Evolutionary conservation across 2,329 filamentous ascomycete species (phyloP).

Genomic region (Ilyonectria robusta): DNA sequence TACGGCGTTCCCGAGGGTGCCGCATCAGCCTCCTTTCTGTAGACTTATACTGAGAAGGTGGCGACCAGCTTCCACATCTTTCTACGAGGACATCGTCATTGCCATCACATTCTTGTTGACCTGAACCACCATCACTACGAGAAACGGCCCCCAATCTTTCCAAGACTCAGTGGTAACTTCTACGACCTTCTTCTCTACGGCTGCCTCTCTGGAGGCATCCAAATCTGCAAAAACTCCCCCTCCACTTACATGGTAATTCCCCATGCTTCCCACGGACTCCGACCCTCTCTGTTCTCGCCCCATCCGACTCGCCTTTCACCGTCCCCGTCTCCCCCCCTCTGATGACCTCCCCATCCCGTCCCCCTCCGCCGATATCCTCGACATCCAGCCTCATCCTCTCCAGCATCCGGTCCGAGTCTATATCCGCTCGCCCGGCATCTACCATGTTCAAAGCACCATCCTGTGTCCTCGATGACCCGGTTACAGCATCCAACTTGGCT

Average conservation of each 20-base stretch:
- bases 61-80: neutral
- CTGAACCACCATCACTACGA: neutral
- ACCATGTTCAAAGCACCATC: conserved; percentile 36
- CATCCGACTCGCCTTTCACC: conserved; percentile 22
- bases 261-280: conserved; percentile 38
- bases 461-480: conserved; percentile 24
- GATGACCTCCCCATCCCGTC: neutral
- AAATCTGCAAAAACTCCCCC: neutral
- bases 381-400: conserved; percentile 14
- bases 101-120: neutral
- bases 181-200: conserved; percentile 21
- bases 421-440: conserved; percentile 16
- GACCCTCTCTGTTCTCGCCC: conserved; percentile 30
- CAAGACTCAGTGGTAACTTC: neutral
- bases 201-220: neutral
- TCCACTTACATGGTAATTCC: conserved; percentile 33
- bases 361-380: neutral
- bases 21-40: neutral
- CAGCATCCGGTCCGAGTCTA: neutral
- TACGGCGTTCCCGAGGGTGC: neutral
- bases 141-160: neutral
- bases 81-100: neutral
- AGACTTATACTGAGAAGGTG: neutral
- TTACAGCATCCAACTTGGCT: conserved; percentile 36
- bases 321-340: neutral